Conservation (phyloP, 2,329 filamentous ascomycete species). For the Diatrype stigma region DNA sequence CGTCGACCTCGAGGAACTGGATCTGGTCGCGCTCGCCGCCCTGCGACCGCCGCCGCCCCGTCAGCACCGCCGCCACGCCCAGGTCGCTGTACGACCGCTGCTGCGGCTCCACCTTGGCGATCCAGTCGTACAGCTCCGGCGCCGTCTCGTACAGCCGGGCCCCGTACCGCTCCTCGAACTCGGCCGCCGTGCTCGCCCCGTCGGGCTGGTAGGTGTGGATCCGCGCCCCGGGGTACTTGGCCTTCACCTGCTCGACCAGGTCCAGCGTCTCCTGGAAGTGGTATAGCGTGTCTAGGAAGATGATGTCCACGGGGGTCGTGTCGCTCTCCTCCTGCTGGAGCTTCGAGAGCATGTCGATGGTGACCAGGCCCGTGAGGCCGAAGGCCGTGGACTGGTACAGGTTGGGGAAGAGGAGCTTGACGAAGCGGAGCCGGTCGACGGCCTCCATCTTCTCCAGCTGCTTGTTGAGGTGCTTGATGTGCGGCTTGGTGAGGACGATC, state of each 20-base stretch:
- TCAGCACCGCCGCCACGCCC: slow-evolving; percentile 84
- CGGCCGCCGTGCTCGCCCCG: slow-evolving; percentile 64
- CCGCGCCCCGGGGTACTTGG: slow-evolving; percentile 71
- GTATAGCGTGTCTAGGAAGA: slow-evolving; percentile 82
- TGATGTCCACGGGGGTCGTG: slow-evolving; percentile 57
- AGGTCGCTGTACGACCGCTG: slow-evolving; percentile 86
- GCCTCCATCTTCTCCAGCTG: slow-evolving; percentile 86
- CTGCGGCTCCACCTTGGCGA: slow-evolving; percentile 95
- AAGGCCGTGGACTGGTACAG: slow-evolving; percentile 86
- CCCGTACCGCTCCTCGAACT: slow-evolving; percentile 82
- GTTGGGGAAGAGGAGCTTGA: slow-evolving; percentile 82
- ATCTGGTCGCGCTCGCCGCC: slow-evolving; percentile 88
- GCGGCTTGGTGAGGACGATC: slow-evolving; percentile 79
- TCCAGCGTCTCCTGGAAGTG: slow-evolving; percentile 76
- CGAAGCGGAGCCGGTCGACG: slow-evolving; percentile 89
- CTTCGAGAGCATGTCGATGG: slow-evolving; percentile 80
- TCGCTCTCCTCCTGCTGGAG: slow-evolving; percentile 60
- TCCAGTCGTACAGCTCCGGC: slow-evolving; percentile 89
- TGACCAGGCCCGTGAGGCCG: slow-evolving; percentile 74
- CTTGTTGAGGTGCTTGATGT: slow-evolving; percentile 85
- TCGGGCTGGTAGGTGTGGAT: slow-evolving; percentile 89
- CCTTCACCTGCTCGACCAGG: slow-evolving; percentile 69
- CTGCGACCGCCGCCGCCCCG: slow-evolving; percentile 85
- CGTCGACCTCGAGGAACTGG: slow-evolving; percentile 86
- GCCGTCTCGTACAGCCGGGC: slow-evolving; percentile 79